Evolutionary conservation across 495 filamentous ascomycete species (phyloP).

Genomic region (Xylaria grammica): DNA sequence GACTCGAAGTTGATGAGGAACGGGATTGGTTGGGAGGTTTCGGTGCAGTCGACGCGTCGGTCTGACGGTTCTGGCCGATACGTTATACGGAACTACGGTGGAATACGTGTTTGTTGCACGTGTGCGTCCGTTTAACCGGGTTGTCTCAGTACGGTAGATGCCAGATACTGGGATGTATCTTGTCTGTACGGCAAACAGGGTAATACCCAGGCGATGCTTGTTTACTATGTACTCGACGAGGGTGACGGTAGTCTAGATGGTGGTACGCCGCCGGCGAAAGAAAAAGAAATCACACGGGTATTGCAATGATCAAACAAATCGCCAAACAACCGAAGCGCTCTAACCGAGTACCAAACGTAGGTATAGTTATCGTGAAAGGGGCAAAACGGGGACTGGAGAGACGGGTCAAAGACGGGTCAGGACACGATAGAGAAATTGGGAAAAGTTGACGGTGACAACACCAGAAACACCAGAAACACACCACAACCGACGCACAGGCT

Average conservation of each 20-base stretch:
- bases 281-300: background rate
- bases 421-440: background rate
- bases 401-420: background rate
- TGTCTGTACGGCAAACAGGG: too few relatives aligned
- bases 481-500: background rate
- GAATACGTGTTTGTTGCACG: background rate
- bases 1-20: background rate
- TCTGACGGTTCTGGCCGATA: background rate
- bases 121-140: background rate
- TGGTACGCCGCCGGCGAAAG: background rate
- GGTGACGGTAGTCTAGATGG: too few relatives aligned
- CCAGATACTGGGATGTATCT: too few relatives aligned
- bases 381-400: background rate
- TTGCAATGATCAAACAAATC: conserved; percentile 3
- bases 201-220: too few relatives aligned
- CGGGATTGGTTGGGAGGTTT: too few relatives aligned
- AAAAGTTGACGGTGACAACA: conserved; percentile 5
- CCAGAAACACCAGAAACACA: background rate
- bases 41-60: background rate
- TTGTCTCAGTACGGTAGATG: too few relatives aligned
- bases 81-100: too few relatives aligned
- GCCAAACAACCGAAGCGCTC: background rate
- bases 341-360: background rate
- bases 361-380: conserved; percentile 16
- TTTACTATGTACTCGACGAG: too few relatives aligned